phyloP scores from a whole-genome alignment of 768 basidiomycete genomes.

The Tephrocybe sp. region DNA sequence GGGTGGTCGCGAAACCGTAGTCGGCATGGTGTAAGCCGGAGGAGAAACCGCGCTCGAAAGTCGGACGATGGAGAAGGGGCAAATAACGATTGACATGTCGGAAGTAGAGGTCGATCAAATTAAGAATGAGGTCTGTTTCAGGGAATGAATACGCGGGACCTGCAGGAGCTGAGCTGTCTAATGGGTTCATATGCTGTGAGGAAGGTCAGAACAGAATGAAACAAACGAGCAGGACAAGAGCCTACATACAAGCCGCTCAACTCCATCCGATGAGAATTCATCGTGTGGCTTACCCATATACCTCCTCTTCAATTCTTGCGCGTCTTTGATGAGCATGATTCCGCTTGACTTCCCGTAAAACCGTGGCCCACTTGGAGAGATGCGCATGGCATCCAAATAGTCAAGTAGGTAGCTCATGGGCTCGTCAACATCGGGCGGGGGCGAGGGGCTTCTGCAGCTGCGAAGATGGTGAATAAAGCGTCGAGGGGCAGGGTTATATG shows the following conservation, averaged over 20 bases:
- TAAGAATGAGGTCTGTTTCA: constrained; percentile 43
- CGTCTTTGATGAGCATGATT: constrained; percentile 47
- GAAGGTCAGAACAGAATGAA: neutral
- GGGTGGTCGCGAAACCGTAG: constrained; percentile 49
- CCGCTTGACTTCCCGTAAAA: constrained; percentile 59
- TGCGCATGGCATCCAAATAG: constrained; percentile 33
- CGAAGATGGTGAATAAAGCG: constrained; percentile 12
- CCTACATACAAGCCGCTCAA: neutral
- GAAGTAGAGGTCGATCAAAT: constrained; percentile 69
- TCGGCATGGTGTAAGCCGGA: constrained; percentile 51
- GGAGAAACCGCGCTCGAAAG: constrained; percentile 51
- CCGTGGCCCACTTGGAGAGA: constrained; percentile 27
- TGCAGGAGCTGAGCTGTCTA: constrained; percentile 9
- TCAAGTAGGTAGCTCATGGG: constrained; percentile 31
- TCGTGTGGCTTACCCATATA: constrained; percentile 31
- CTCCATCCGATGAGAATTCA: neutral
- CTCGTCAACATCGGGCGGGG: constrained; percentile 30
- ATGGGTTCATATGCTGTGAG: constrained; percentile 23
- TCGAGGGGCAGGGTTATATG: constrained; percentile 1
- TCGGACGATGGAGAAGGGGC: constrained; percentile 72
- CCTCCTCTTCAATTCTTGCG: constrained; percentile 55
- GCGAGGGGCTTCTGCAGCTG: neutral
- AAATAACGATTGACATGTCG: constrained; percentile 46
- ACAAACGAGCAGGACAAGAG: neutral
- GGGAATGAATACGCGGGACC: constrained; percentile 42